Conservation (phyloP, 1,139 yeast genomes). For the Sugiyamaella xylanicola region DNA sequence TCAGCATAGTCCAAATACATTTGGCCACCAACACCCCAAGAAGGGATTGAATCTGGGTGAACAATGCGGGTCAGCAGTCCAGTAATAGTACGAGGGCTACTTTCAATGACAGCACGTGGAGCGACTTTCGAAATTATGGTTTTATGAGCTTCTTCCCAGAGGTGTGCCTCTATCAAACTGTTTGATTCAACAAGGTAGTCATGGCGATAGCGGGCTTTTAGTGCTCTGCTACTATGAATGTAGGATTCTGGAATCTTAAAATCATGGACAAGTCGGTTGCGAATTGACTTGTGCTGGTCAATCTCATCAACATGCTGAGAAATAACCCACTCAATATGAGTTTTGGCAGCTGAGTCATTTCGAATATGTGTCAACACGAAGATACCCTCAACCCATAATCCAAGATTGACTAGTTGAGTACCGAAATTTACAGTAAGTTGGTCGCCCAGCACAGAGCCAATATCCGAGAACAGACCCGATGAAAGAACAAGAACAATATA, state of each 20-base stretch:
- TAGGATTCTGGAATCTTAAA: constrained; percentile 36
- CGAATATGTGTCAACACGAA: constrained; percentile 59
- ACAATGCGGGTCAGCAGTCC: constrained; percentile 49
- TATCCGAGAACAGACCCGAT: constrained; percentile 25
- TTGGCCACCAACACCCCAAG: constrained; percentile 58
- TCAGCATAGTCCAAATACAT: constrained; percentile 41
- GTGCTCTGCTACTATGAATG: constrained; percentile 39
- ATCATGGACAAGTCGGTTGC: constrained; percentile 49
- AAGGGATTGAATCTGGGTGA: constrained; percentile 44
- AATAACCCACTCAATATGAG: constrained; percentile 50
- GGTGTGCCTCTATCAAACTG: constrained; percentile 62
- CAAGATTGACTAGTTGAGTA: constrained; percentile 52
- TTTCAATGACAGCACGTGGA: constrained; percentile 60
- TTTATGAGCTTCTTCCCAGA: constrained; percentile 65
- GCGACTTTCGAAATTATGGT: constrained; percentile 62
- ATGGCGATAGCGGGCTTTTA: constrained; percentile 46
- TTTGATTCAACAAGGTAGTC: constrained; percentile 63
- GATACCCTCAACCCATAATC: constrained; percentile 60
- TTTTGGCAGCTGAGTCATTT: constrained; percentile 48
- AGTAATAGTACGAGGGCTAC: constrained; percentile 45
- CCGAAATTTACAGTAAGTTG: constrained; percentile 54
- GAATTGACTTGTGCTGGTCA: constrained; percentile 48
- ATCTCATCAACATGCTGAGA: constrained; percentile 52
- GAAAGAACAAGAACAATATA: constrained; percentile 47
- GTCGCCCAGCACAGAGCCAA: constrained; percentile 45